These are phyloP conservation scores for Hanseniaspora sp. DNA, from an alignment of 1,139 yeast genomes.

Conservation along the genomic window DNA sequence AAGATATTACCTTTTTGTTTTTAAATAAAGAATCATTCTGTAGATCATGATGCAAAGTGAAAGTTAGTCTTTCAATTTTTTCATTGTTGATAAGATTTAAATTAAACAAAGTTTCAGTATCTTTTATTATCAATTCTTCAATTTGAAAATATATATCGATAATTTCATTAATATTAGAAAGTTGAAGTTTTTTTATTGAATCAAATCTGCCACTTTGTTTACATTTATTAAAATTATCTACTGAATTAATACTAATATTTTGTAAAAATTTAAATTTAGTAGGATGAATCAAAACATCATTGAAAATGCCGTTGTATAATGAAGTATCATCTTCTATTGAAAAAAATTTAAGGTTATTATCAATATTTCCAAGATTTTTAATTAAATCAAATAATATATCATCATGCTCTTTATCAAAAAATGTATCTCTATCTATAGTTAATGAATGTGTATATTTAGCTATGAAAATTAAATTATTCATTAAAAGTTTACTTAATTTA, in stretches of 20 bases:
- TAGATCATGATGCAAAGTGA: not conserved
- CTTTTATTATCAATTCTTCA: not conserved
- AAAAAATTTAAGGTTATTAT: not conserved
- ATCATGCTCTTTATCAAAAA: not conserved
- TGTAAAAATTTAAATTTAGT: not conserved
- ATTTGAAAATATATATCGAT: not conserved
- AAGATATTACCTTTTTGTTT: not conserved
- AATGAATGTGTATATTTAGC: not conserved
- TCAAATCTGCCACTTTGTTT: not conserved
- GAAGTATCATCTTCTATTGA: not conserved
- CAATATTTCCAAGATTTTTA: not conserved
- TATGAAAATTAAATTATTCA: not conserved
- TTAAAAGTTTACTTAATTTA: not conserved
- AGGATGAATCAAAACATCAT: not conserved
- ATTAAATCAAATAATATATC: not conserved
- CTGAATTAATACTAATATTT: not conserved
- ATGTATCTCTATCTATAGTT: not conserved
- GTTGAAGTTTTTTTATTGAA: not conserved
- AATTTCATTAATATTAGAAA: not conserved
- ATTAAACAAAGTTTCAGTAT: constrained; percentile 1
- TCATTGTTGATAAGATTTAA: not conserved
- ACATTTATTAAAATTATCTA: not conserved
- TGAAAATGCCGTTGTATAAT: not conserved
- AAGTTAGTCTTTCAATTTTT: not conserved
- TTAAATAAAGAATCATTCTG: not conserved